These are phyloP conservation scores for Nemania bipapillata DNA, from an alignment of 2,329 filamentous ascomycete species.

Conservation along the genomic window DNA sequence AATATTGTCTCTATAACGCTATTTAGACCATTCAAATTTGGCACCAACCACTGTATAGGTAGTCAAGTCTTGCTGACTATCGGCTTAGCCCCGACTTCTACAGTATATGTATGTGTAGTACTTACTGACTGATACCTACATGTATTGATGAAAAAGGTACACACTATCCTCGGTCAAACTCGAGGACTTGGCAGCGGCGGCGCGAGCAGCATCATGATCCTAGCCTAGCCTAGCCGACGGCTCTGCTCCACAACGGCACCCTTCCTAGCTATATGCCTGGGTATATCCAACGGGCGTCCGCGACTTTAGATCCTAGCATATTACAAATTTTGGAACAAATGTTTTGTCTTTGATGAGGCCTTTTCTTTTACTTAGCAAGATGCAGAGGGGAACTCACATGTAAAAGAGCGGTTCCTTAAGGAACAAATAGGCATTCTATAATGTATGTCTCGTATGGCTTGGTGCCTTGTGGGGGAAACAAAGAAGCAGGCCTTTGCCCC, in stretches of 20 bases:
- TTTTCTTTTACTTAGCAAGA: neutral
- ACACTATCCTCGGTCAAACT: slow-evolving; percentile 27
- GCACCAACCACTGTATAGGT: neutral
- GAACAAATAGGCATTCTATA: no score
- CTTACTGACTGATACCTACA: no score
- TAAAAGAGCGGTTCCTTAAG: neutral
- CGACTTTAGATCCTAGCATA: slow-evolving; percentile 15
- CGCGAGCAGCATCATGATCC: slow-evolving; percentile 18
- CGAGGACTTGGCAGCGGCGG: slow-evolving; percentile 7
- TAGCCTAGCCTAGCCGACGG: slow-evolving; percentile 16
- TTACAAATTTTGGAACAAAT: neutral
- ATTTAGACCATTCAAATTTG: neutral
- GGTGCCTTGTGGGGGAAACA: neutral
- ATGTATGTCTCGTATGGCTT: slow-evolving; percentile 2
- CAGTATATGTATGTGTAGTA: no score
- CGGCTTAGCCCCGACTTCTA: neutral
- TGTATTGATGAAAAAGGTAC: neutral
- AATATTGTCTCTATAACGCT: neutral
- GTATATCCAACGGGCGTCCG: neutral
- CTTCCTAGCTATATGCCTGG: neutral
- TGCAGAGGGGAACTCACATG: neutral
- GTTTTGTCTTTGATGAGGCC: slow-evolving; percentile 1
- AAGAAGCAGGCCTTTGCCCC: neutral
- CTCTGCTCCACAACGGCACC: slow-evolving; percentile 28
- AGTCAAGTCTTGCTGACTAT: neutral